Percentiles rank a stretch among this genome's conserved stretches.
Evolutionary conservation across 1,284 basidiomycete genomes (phyloP).

Genomic region (Puccinia polysora): DNA sequence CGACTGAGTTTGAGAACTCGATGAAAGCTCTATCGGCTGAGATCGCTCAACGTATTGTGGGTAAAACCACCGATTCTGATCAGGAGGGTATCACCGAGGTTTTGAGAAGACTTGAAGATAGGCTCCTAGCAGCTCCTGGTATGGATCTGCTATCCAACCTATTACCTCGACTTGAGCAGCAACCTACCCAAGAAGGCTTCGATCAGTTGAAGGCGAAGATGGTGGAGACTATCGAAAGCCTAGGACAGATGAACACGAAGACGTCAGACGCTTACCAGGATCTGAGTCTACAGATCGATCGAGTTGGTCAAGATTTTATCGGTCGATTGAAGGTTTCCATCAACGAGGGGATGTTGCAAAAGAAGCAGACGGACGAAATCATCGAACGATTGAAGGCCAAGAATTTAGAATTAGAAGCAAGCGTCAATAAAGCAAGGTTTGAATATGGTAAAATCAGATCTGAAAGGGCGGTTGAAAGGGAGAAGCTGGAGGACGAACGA

Average conservation of each 20-base stretch:
- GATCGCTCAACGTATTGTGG: background rate
- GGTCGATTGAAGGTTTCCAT: constrained; percentile 6
- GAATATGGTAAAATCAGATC: constrained; percentile 40
- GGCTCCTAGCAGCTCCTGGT: no score
- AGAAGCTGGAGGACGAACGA: constrained; percentile 14
- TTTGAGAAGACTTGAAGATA: constrained; percentile 11
- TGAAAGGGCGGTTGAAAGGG: constrained; percentile 38
- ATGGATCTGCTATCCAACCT: no score
- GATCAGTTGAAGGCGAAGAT: background rate
- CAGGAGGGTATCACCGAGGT: background rate
- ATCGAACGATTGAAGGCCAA: constrained; percentile 11
- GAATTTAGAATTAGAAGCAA: constrained; percentile 28
- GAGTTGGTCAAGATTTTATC: background rate
- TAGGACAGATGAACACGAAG: constrained; percentile 11
- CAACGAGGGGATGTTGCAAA: background rate
- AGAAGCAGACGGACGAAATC: constrained; percentile 10
- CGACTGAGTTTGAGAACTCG: constrained; percentile 40
- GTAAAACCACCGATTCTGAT: background rate
- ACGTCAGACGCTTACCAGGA: constrained; percentile 22
- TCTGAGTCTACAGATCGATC: constrained; percentile 17
- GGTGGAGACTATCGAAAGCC: constrained; percentile 11
- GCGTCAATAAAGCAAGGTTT: constrained; percentile 20
- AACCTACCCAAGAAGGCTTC: background rate
- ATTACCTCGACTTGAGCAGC: no score
- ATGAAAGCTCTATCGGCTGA: background rate